Evolutionary conservation across 2,329 filamentous ascomycete genomes (phyloP), one percentile per base, ranked within the genome.

Genomic region (Pseudopyricularia cyperi): DNA sequence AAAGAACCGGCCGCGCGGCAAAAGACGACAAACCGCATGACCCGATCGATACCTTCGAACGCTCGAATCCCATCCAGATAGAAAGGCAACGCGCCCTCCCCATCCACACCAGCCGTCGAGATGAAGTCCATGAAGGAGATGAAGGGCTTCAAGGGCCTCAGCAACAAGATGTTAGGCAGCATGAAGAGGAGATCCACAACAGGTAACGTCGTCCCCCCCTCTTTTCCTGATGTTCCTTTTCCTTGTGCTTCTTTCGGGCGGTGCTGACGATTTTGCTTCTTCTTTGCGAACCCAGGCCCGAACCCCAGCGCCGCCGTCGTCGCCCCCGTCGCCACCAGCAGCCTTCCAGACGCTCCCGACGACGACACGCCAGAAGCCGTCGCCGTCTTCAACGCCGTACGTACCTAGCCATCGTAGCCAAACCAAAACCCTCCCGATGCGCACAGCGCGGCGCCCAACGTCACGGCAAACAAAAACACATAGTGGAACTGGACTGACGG

Each of bases 311-410:
- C 55, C 50, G 51, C 39, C 17, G 17, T 19, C 22, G 39, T 14
- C 39, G 39, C 39, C 17, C 39, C 39, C 22, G 39, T 14, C 39
- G 39, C 55, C 28, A 52, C 30, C 30, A 28, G 39, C 12, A 35
- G 46, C 32, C 47, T 61, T 15, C 57, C 60, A 9, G 54, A 56
- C 50, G 62, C 64, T 55, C 58, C 62, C 46, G 58, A 63, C 28
- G 70, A 71, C 54, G 80, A 83, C 60, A 78, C 78, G 14, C 85
- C 85, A 52, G 85, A 88, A 67, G 78, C 74, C 54, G 82, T 78
- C 61, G 84, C 80, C 46, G 67, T 73, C 50, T 76, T 79, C 59
- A 83, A 74, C 62, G 82, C 88, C 67, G 83, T 87, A 77, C 64
- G 68, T 48, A 35, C 14, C 26, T 19, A 51, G 15, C 50, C 52